Conservation (phyloP, 2,329 filamentous ascomycete species). For the Tothia fuscella region DNA sequence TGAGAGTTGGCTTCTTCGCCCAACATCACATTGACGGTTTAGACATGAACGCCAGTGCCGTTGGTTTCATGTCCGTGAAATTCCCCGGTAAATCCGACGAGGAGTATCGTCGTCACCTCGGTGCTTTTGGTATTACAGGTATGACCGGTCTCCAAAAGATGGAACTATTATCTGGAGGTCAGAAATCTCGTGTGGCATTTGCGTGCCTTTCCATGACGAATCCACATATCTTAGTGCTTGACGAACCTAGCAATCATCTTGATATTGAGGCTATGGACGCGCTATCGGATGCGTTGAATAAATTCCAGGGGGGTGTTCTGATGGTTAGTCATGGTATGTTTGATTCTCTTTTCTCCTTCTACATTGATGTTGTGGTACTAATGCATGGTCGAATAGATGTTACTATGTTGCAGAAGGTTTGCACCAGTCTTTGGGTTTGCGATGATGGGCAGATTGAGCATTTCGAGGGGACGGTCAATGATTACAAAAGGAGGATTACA, state of each 20-base stretch:
- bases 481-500: conserved; percentile 93
- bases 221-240: conserved; percentile 92
- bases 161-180: conserved; percentile 84
- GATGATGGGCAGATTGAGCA: conserved; percentile 90
- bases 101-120: conserved; percentile 89
- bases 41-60: conserved; percentile 77
- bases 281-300: conserved; percentile 66
- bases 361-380: conserved; percentile 95
- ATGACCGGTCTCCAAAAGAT: conserved; percentile 97
- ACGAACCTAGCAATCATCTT: conserved; percentile 96
- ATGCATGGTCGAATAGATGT: conserved; percentile 99
- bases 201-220: conserved; percentile 90
- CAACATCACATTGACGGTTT: conserved; percentile 97
- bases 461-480: conserved; percentile 87
- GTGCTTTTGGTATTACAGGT: conserved; percentile 75
- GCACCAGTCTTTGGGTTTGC: conserved; percentile 90
- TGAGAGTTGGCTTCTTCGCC: conserved; percentile 92
- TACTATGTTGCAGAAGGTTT: conserved; percentile 95
- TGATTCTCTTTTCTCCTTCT: conserved; percentile 40
- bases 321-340: conserved; percentile 87
- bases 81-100: conserved; percentile 90
- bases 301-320: conserved; percentile 87
- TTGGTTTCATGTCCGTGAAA: conserved; percentile 88
- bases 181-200: conserved; percentile 96
- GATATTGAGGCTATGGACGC: conserved; percentile 99